Evolutionary conservation across 305 asterid species (phyloP).

Genomic region (Striga hermonthica): DNA sequence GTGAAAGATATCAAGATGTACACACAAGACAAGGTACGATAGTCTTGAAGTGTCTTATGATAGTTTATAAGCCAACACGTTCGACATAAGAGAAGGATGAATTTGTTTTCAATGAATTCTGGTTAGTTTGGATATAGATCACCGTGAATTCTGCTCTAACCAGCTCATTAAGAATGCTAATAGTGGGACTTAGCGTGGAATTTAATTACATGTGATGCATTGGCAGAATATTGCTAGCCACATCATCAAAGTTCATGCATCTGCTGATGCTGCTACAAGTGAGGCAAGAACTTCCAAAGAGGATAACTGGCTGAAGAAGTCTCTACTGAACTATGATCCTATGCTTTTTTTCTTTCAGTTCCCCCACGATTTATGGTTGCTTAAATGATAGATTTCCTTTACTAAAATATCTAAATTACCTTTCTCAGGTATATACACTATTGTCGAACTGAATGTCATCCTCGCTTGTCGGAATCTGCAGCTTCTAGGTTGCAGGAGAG

Average conservation of each 20-base stretch:
- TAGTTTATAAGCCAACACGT: background rate
- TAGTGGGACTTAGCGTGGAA: slow-evolving; percentile 15
- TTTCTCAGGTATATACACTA: slow-evolving; percentile 79
- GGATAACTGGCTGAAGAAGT: slow-evolving; percentile 97
- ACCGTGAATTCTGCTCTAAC: background rate
- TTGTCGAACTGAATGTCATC: slow-evolving; percentile 78
- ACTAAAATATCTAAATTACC: slow-evolving; percentile 34
- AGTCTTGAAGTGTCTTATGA: background rate
- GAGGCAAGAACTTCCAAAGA: slow-evolving; percentile 64
- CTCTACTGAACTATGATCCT: slow-evolving; percentile 14
- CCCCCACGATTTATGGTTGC: slow-evolving; percentile 10
- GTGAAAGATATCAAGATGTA: slow-evolving; percentile 91
- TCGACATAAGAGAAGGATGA: background rate
- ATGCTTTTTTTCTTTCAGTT: background rate
- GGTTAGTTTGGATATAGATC: background rate
- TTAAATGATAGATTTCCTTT: background rate
- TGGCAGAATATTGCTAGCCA: slow-evolving; percentile 88
- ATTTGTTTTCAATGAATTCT: background rate
- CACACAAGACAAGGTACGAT: slow-evolving; percentile 83
- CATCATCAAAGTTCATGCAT: slow-evolving; percentile 81
- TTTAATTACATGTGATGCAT: slow-evolving; percentile 25
- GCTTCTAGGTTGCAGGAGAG: slow-evolving; percentile 76
- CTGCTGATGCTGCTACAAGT: slow-evolving; percentile 67
- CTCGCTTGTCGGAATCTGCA: slow-evolving; percentile 93
- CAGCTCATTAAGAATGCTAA: slow-evolving; percentile 23